Evolutionary conservation across 805 yeast genomes (phyloP), one percentile per base, ranked within the genome.

Genomic region (Kazachstania taianensis): DNA sequence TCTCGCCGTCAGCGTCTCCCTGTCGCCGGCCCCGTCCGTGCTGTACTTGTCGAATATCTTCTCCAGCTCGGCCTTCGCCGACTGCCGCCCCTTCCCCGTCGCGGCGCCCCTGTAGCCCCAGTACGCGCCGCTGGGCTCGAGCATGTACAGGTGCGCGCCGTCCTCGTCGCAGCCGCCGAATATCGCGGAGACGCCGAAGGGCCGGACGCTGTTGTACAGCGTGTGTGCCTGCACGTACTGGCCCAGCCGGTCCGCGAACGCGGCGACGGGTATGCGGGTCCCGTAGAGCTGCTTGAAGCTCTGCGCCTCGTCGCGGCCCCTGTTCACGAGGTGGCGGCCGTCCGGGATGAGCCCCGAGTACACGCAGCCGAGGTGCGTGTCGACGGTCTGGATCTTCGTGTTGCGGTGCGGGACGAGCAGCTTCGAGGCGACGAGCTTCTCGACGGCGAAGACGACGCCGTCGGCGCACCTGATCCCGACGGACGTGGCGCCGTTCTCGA

Each of bases 31-130:
- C 46, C 84, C 80, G 13, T 50, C 49, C 7, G 55, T 48, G 17
- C 49, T 35, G 12, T n/a, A 9, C n/a, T 44, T 45, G 30, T 49
- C 52, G 24, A 55, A 57, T 40, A 92, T 67, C 61, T 92, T 92
- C 62, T 92, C 99, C 48, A 92, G 72, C 63, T 92, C 98, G 20
- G 89, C 81, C 63, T 89, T 89, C 33, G 98, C 98, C n/a, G 84
- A 75, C 62, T 92, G 99, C 61, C 97, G 77, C 32, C 99, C 99
- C 60, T 89, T 92, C 44, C 99, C 99, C 4, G 96, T 76, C 13
- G 99, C 98, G 27, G 96, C 94, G 42, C 96, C 98, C 37, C 73
- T 70, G 63, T 92, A 92, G 35, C 99, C 99, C 97, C 98, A 94
- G 55, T 79, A 85, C 1, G 85, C 69, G 43, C 99, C 99, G 58